Conservation (phyloP, 495 filamentous ascomycete species). For the Glarea lozoyensis region DNA sequence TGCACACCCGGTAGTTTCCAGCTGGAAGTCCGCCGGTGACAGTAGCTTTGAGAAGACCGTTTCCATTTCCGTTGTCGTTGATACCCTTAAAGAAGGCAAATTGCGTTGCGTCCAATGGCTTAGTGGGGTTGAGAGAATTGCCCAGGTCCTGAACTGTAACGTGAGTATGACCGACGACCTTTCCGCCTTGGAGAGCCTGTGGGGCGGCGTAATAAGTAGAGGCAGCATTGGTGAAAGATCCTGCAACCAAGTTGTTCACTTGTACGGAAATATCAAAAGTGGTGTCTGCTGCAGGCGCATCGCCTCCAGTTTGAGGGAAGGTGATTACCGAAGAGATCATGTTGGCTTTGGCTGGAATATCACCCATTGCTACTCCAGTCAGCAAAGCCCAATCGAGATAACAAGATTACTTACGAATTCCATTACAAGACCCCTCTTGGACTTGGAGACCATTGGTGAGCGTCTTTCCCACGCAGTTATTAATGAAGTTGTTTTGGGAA, state of each 20-base stretch:
- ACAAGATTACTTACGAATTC: slow-evolving; percentile 46
- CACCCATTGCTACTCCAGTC: slow-evolving; percentile 45
- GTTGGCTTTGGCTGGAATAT: slow-evolving; percentile 50
- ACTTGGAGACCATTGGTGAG: slow-evolving; percentile 61
- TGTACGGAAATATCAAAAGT: slow-evolving; percentile 53
- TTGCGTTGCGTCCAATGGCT: slow-evolving; percentile 43
- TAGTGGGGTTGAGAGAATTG: slow-evolving; percentile 36
- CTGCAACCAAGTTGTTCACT: slow-evolving; percentile 49
- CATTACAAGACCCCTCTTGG: slow-evolving; percentile 59
- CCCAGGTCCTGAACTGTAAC: slow-evolving; percentile 58
- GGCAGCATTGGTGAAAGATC: slow-evolving; percentile 56
- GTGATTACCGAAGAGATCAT: slow-evolving; percentile 63
- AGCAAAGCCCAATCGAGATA: slow-evolving; percentile 19
- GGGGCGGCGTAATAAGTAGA: slow-evolving; percentile 64
- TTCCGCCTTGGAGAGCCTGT: slow-evolving; percentile 46
- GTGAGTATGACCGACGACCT: slow-evolving; percentile 62
- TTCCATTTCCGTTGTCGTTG: slow-evolving; percentile 60
- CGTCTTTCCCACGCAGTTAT: slow-evolving; percentile 56
- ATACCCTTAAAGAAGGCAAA: slow-evolving; percentile 75
- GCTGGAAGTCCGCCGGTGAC: slow-evolving; percentile 56
- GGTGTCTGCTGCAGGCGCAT: slow-evolving; percentile 35
- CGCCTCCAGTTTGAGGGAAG: slow-evolving; percentile 38
- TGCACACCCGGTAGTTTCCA: slow-evolving; percentile 65
- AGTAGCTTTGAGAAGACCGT: slow-evolving; percentile 43
- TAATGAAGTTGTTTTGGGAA: slow-evolving; percentile 52